Conservation (phyloP, 257 asterid genomes). For the Knoxia roxburghii region DNA sequence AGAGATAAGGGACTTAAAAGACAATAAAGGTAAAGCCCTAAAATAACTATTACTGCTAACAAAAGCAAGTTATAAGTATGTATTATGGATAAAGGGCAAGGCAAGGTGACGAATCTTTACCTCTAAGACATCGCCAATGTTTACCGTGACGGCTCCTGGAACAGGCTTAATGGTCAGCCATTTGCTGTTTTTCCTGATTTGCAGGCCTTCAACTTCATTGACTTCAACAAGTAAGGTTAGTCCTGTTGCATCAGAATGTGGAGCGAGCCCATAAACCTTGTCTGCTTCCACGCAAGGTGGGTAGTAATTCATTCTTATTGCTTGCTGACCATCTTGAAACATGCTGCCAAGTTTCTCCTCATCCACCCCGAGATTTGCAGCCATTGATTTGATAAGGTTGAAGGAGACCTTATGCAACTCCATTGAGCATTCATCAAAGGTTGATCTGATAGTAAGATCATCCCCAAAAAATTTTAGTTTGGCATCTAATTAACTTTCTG, state of each 20-base stretch:
- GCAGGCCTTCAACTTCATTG: slow-evolving; percentile 30
- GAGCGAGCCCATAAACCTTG: slow-evolving; percentile 30
- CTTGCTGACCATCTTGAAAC: slow-evolving; percentile 32
- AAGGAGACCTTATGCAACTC: slow-evolving; percentile 22
- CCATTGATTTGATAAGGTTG: slow-evolving; percentile 22
- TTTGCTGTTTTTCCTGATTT: slow-evolving; percentile 19
- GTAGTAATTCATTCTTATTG: slow-evolving; percentile 35
- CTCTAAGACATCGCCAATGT: slow-evolving; percentile 36
- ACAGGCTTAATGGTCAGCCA: slow-evolving; percentile 25
- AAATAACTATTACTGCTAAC: no score
- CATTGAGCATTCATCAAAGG: slow-evolving; percentile 25
- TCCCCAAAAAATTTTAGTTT: neutral
- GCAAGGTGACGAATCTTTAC: slow-evolving; percentile 9
- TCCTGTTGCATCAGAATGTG: slow-evolving; percentile 35
- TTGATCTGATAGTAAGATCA: slow-evolving; percentile 17
- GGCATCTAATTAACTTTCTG: neutral
- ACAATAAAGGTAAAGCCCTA: no score
- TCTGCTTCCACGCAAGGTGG: slow-evolving; percentile 32
- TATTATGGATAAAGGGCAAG: no score
- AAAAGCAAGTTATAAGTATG: no score
- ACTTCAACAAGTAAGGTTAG: slow-evolving; percentile 24
- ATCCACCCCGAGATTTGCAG: slow-evolving; percentile 26
- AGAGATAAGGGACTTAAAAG: no score
- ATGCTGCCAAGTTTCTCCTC: slow-evolving; percentile 11
- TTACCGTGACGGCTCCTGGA: slow-evolving; percentile 24